A percentile compares a stretch with the other conserved stretches of the same genome.
Evolutionary conservation across 2,329 filamentous ascomycete genomes (phyloP).

Genomic region (Pseudocercospora ulei): DNA sequence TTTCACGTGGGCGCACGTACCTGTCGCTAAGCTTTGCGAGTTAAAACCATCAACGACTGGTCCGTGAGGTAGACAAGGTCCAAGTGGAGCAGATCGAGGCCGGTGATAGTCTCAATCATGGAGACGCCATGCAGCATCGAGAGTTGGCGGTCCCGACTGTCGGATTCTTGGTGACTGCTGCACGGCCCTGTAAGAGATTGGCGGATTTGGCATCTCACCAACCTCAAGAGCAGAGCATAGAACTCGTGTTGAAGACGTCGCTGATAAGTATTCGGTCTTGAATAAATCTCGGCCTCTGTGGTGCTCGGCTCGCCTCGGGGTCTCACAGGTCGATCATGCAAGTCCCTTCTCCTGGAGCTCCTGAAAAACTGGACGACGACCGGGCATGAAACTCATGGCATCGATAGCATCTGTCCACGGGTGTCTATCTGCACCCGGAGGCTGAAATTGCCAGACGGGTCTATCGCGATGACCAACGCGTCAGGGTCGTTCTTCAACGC

Average conservation of each 20-base stretch:
- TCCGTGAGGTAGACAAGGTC: not conserved
- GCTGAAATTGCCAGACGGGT: no score
- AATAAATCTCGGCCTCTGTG: conserved; percentile 1
- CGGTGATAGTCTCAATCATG: not conserved
- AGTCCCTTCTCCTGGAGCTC: no score
- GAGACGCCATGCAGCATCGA: conserved; percentile 1
- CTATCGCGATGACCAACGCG: no score
- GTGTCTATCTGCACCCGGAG: no score
- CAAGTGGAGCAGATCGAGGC: not conserved
- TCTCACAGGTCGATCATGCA: no score
- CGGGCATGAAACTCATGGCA: no score
- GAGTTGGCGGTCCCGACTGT: conserved; percentile 5
- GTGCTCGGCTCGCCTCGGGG: no score
- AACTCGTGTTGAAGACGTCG: not conserved
- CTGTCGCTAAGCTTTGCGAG: no score
- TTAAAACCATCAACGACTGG: not conserved
- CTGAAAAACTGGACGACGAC: no score
- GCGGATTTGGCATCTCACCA: conserved; percentile 4
- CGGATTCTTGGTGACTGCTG: conserved; percentile 5
- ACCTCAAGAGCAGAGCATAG: conserved; percentile 1
- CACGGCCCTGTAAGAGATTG: conserved; percentile 4
- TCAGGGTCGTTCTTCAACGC: no score
- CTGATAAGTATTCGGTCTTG: conserved; percentile 1
- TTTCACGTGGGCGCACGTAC: no score
- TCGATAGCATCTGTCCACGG: no score